Evolutionary conservation across 768 basidiomycete genomes (phyloP).

Genomic region (Fomitopsis pulvina): DNA sequence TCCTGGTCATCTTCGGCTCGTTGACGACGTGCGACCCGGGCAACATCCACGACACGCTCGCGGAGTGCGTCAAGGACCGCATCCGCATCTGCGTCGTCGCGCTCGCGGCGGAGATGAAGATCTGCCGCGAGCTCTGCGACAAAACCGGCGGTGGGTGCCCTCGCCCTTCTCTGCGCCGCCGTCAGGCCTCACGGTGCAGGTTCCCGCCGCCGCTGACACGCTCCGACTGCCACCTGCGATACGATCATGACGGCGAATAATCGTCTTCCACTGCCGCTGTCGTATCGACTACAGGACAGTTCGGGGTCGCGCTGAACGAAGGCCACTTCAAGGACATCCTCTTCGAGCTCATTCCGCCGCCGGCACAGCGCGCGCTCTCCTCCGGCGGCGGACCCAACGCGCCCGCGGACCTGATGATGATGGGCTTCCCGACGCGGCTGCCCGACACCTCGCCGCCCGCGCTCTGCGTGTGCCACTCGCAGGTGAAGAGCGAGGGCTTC

Average conservation of each 20-base stretch:
- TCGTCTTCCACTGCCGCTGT: too few relatives aligned
- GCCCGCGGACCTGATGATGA: conserved; percentile 93
- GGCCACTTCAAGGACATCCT: conserved; percentile 94
- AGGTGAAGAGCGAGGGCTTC: conserved; percentile 89
- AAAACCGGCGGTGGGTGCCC: conserved; percentile 76
- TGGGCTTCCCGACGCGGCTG: conserved; percentile 95
- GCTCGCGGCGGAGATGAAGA: conserved; percentile 96
- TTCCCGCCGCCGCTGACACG: too few relatives aligned
- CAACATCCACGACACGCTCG: conserved; percentile 92
- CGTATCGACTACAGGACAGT: conserved; percentile 47
- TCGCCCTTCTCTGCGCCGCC: neutral
- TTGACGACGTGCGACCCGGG: conserved; percentile 96
- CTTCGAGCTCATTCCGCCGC: conserved; percentile 94
- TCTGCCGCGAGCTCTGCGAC: conserved; percentile 87
- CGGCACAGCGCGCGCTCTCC: conserved; percentile 62
- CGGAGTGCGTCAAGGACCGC: conserved; percentile 73
- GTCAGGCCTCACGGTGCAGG: neutral
- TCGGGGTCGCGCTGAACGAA: conserved; percentile 98
- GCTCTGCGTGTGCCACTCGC: conserved; percentile 90
- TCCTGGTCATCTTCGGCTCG: conserved; percentile 90
- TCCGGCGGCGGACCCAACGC: conserved; percentile 46
- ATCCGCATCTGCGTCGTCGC: conserved; percentile 92
- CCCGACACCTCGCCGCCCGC: conserved; percentile 78
- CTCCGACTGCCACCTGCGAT: too few relatives aligned
- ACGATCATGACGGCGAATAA: too few relatives aligned